Base-by-base conservation (phyloP, 208 protist genomes). In the Crithidia thermophila region DNA sequence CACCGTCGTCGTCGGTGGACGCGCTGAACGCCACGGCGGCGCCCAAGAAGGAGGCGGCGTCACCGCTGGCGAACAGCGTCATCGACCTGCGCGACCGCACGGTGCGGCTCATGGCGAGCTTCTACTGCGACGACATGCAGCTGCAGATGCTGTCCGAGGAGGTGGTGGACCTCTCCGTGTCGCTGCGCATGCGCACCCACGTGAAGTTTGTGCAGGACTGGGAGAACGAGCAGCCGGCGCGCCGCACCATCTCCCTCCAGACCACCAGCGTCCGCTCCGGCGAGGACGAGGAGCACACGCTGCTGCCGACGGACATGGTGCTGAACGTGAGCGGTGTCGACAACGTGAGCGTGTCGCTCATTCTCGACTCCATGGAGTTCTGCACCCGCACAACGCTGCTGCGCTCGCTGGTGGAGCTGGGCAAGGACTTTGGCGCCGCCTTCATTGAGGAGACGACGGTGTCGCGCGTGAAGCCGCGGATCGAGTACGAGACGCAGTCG, bases 61-160 rank as follows among this genome's bases (percentile, higher is more conserved):
- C 13, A 27, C 9, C 11, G 39, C 10, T 31, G n/a, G 31, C 45
- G 14, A 28, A 37, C 61, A 47, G 39, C 33, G 43, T 59, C 43
- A 51, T 69, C 23, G 56, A 53, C 37, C 52, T 75, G 47, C 53
- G 46, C 18, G 66, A 82, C 47, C 65, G 67, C 52, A 77, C 52
- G 10, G 72, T 65, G 52, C 75, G 77, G 8, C 53, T 80, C n/a
- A 61, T 82, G 9, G 62, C 69, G 6, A 72, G 60, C 33, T 75
- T 92, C 42, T 46, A 39, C 36, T 90, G 81, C 63, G 33, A 67
- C 27, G 45, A 83, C 20, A 55, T 90, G 27, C 57, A 58, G 40
- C 11, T 91, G 50, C 73, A 72, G 37, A 56, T 91, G 59, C 60
- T 93, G n/a, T 85, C 82, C 3, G 90, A 95, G 57, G 90, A 90